phyloP scores from a whole-genome alignment of 768 basidiomycete genomes.

The Russula sp. region DNA sequence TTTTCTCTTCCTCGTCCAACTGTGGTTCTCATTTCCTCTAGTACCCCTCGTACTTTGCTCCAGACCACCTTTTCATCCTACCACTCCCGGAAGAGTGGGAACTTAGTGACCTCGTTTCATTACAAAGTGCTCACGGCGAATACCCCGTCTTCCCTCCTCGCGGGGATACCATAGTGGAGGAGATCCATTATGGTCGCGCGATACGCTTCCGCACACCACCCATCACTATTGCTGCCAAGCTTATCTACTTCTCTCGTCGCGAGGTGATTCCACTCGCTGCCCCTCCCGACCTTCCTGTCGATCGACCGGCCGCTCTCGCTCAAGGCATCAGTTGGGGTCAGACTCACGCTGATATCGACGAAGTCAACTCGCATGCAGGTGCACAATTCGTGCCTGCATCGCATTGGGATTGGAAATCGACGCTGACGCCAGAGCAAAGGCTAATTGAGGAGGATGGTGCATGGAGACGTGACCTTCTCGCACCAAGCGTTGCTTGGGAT shows the following conservation, averaged over 20 bases:
- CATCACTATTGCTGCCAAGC: slow-evolving; percentile 49
- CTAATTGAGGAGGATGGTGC: slow-evolving; percentile 24
- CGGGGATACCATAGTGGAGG: slow-evolving; percentile 17
- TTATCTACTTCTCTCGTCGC: slow-evolving; percentile 53
- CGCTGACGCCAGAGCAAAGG: slow-evolving; percentile 23
- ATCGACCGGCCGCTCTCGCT: slow-evolving; percentile 29
- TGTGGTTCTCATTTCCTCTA: slow-evolving; percentile 38
- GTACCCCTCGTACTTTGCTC: slow-evolving; percentile 53
- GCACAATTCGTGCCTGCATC: slow-evolving; percentile 29
- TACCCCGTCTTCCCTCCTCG: slow-evolving; percentile 40
- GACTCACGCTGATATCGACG: slow-evolving; percentile 53
- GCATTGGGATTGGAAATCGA: slow-evolving; percentile 26
- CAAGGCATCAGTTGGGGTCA: slow-evolving; percentile 30
- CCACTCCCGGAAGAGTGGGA: slow-evolving; percentile 34
- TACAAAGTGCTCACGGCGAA: slow-evolving; percentile 36
- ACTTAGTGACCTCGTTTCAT: slow-evolving; percentile 25
- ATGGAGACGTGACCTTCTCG: slow-evolving; percentile 23
- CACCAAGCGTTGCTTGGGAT: slow-evolving; percentile 44
- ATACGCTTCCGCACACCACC: slow-evolving; percentile 35
- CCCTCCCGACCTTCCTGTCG: slow-evolving; percentile 35
- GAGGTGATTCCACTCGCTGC: slow-evolving; percentile 39
- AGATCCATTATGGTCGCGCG: slow-evolving; percentile 23
- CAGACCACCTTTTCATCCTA: slow-evolving; percentile 51
- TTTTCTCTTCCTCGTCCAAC: slow-evolving; percentile 33
- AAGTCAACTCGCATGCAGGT: slow-evolving; percentile 41